Conservation (phyloP, 2,329 filamentous ascomycete genomes). For the Dactylellina leptospora region DNA sequence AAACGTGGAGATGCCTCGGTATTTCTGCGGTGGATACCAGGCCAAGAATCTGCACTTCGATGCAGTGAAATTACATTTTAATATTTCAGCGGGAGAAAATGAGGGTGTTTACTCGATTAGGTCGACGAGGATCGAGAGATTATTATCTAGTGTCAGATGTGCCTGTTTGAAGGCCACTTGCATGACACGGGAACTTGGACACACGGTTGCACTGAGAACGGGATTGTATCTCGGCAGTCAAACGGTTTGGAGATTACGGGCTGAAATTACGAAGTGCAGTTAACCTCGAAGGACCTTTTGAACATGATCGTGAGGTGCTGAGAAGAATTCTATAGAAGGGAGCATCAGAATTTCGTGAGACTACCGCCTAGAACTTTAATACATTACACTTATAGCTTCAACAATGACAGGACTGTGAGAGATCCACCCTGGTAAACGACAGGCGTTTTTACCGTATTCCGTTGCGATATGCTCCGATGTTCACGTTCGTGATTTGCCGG, state of each 20-base stretch:
- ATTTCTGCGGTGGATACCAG: slow-evolving; percentile 8
- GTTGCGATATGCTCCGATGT: not conserved
- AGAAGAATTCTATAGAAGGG: no score
- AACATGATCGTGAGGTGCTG: no score
- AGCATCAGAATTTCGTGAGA: no score
- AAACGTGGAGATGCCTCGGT: slow-evolving; percentile 33
- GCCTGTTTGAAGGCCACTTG: no score
- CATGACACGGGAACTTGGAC: not conserved
- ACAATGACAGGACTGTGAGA: no score
- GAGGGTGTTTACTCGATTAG: not conserved
- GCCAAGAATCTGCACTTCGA: not conserved
- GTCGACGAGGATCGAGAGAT: not conserved
- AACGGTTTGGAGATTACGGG: no score
- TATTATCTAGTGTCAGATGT: no score
- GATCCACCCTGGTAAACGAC: not conserved
- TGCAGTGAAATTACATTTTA: not conserved
- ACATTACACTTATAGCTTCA: not conserved
- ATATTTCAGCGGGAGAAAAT: not conserved
- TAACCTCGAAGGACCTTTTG: no score
- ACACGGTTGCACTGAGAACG: not conserved
- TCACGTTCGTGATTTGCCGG: slow-evolving; percentile 15
- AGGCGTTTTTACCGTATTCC: not conserved
- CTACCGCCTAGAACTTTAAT: not conserved
- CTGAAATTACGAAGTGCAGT: no score
- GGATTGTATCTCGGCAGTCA: slow-evolving; percentile 1